These are phyloP conservation scores for Hypoxylon sp. DNA, from an alignment of 2,329 filamentous ascomycete genomes.

Conservation along the genomic window DNA sequence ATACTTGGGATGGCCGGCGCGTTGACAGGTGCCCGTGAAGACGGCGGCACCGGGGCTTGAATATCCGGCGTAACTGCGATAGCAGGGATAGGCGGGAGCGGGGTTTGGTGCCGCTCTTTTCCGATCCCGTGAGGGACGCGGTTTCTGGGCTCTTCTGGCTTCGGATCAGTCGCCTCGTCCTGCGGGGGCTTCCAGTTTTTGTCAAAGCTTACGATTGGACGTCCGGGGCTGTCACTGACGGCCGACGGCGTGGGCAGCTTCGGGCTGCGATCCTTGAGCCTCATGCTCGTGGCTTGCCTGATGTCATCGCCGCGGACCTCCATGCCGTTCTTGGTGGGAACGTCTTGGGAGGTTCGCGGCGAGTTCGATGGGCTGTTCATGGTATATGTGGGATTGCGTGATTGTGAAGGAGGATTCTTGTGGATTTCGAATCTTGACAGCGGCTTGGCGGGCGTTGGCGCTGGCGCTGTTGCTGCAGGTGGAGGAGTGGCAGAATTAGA, in stretches of 20 bases:
- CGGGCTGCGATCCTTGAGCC: conserved; percentile 83
- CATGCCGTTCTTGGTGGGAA: conserved; percentile 78
- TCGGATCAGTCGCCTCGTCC: conserved; percentile 77
- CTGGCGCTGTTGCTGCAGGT: conserved; percentile 52
- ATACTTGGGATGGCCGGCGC: conserved; percentile 57
- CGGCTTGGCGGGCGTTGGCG: conserved; percentile 54
- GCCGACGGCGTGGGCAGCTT: conserved; percentile 89
- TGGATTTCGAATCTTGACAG: conserved; percentile 78
- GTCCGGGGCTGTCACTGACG: conserved; percentile 89
- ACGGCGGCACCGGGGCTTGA: conserved; percentile 52
- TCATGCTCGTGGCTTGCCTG: conserved; percentile 89
- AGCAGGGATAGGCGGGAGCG: conserved; percentile 60
- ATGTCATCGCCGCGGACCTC: conserved; percentile 91
- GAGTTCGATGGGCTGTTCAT: conserved; percentile 66
- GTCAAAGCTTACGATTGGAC: conserved; percentile 98
- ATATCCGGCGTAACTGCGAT: conserved; percentile 65
- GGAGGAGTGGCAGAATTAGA: conserved; percentile 52
- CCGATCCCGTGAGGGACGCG: conserved; percentile 50
- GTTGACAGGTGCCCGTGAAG: conserved; percentile 52
- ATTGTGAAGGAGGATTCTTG: conserved; percentile 84
- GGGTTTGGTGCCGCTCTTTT: conserved; percentile 44
- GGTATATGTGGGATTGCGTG: conserved; percentile 83
- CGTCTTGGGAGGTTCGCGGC: conserved; percentile 54
- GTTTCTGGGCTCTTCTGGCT: conserved; percentile 62
- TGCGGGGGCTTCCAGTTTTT: conserved; percentile 81